Percentiles rank a stretch among this genome's conserved stretches.
These are phyloP conservation scores for Colletotrichum navitas DNA, from an alignment of 2,329 filamentous ascomycete genomes.

Conservation along the genomic window DNA sequence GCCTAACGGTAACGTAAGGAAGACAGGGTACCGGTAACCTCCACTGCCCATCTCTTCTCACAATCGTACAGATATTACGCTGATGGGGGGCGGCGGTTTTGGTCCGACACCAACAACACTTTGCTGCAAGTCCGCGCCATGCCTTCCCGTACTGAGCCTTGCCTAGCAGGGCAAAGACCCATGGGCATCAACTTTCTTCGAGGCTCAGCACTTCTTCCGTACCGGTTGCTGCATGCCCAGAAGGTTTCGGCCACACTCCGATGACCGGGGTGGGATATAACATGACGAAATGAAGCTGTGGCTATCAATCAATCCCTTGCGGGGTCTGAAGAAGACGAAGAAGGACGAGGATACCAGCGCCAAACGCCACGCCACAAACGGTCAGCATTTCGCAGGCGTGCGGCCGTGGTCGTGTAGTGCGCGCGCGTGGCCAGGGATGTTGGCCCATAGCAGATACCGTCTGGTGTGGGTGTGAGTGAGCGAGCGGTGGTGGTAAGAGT, in stretches of 20 bases:
- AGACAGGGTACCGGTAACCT: not conserved
- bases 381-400: conserved; percentile 2
- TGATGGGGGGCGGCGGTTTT: not conserved
- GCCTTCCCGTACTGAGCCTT: conserved; percentile 8
- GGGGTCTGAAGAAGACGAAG: conserved; percentile 1
- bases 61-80: not conserved
- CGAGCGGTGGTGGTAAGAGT: not conserved
- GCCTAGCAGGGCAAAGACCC: conserved; percentile 3
- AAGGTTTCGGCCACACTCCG: conserved; percentile 35
- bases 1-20: conserved; percentile 11
- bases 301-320: conserved; percentile 2
- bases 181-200: conserved; percentile 13
- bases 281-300: conserved; percentile 27
- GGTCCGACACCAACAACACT: not conserved
- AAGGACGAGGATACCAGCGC: not conserved
- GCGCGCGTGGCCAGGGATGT: conserved; percentile 13
- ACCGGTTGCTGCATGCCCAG: conserved; percentile 23
- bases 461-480: conserved; percentile 7
- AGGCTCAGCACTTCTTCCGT: conserved; percentile 12
- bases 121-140: not conserved
- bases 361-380: conserved; percentile 1
- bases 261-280: conserved; percentile 22
- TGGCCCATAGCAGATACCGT: conserved; percentile 1
- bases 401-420: conserved; percentile 5
- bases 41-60: conserved; percentile 4